Base-by-base conservation (phyloP, 306 rosid species). In the Purshia tridentata region DNA sequence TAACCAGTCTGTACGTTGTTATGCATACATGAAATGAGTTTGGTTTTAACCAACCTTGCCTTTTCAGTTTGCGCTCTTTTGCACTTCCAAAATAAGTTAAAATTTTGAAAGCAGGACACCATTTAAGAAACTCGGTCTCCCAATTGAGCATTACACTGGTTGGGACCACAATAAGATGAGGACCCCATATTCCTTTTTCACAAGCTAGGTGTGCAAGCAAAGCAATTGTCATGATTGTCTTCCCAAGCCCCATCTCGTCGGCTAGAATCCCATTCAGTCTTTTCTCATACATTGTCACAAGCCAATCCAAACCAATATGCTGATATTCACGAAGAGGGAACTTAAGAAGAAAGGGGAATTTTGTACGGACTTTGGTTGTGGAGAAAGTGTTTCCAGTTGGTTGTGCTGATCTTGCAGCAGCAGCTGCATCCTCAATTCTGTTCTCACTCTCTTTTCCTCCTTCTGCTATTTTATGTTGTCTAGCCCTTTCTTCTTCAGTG, bases 261-360 rank as follows among this genome's bases (percentile, higher is more conserved):
- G 99, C 99, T 76, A 94, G 86, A 88, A 94, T 94, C 69, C 99
- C 99, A 74, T 94, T 94, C 80, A 91, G 83, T 78, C 94, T 84
- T 78, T 94, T 94, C 70, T 94, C 99, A 84, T 94, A 94, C 99
- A 94, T 91, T 0, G 99, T 91, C 52, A 94, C 99, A 45, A 94
- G 99, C 99, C 99, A 94, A 84, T 94, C 99, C 90, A 91, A 88
- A 51, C 99, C 99, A 85, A 94, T 91, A 80, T 94, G 99, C 69
- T 94, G 99, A 80, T 91, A 94, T 84, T 94, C 99, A 39, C 99
- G 99, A 65, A 91, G 89, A 79, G 99, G 82, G 76, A 84, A 87
- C 89, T 91, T 94, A 20, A 94, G 86, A 41, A 94, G 92, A 81
- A 94, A 94, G 56, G 99, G 99, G 76, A 87, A 86, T 81, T 94